phyloP scores from a whole-genome alignment of 139 green algal genomes.

The Coelastrella sp. region DNA sequence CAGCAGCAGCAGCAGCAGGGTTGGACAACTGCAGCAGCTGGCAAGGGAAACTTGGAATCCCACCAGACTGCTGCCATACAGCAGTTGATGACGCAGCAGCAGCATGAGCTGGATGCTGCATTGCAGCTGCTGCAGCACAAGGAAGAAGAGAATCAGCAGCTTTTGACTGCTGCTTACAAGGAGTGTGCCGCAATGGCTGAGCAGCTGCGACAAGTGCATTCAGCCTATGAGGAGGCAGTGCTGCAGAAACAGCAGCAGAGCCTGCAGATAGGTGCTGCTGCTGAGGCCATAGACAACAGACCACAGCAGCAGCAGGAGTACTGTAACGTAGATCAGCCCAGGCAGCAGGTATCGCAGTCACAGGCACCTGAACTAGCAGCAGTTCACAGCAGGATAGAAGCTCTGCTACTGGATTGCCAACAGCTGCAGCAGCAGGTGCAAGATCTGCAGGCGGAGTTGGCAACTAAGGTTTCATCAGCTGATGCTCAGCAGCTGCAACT shows the following conservation, averaged over 20 bases:
- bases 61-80: neutral
- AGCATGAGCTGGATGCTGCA: conserved; percentile 41
- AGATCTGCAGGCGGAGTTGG: neutral
- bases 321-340: too few relatives aligned
- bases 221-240: neutral
- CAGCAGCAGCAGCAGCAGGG: conserved; percentile 26
- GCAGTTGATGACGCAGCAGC: conserved; percentile 39
- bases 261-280: neutral
- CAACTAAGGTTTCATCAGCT: neutral
- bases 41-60: neutral
- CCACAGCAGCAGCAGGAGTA: too few relatives aligned
- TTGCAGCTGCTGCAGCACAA: conserved; percentile 34
- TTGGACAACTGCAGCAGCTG: neutral
- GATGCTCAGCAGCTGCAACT: conserved; percentile 9
- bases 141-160: conserved; percentile 27
- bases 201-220: neutral
- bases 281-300: too few relatives aligned
- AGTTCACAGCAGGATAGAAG: neutral
- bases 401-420: neutral
- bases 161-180: neutral
- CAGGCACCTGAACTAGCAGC: too few relatives aligned
- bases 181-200: conserved; percentile 5
- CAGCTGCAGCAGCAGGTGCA: conserved; percentile 6
- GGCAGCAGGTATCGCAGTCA: too few relatives aligned
- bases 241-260: neutral